Evolutionary conservation across 2,329 filamentous ascomycete species (phyloP).

Genomic region (Mollisiaceae sp.): DNA sequence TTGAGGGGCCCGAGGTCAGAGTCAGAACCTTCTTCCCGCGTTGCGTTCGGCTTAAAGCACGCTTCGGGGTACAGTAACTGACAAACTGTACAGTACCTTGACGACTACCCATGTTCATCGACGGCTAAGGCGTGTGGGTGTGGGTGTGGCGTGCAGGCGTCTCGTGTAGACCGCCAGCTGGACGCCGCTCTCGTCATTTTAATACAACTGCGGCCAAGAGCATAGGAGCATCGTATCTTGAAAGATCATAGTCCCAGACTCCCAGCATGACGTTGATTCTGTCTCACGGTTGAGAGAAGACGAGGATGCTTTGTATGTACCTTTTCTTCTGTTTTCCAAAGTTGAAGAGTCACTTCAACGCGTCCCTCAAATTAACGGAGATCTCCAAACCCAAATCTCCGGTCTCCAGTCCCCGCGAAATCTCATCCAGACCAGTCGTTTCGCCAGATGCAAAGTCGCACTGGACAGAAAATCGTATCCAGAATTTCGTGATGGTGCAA

Average conservation of each 20-base stretch:
- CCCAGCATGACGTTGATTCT: background rate
- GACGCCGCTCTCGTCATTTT: constrained; percentile 21
- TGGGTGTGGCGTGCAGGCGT: constrained; percentile 20
- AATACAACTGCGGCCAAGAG: background rate
- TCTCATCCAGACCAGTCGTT: background rate
- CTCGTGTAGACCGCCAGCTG: background rate
- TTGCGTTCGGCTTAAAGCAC: constrained; percentile 11
- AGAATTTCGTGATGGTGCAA: constrained; percentile 6
- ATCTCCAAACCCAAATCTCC: background rate
- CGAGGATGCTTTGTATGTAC: background rate
- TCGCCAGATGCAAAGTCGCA: background rate
- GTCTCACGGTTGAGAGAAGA: constrained; percentile 2
- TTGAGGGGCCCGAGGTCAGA: background rate
- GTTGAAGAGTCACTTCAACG: background rate
- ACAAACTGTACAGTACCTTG: too few relatives aligned
- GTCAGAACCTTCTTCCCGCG: constrained; percentile 1
- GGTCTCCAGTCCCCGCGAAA: background rate
- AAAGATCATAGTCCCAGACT: background rate
- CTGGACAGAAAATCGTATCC: constrained; percentile 7
- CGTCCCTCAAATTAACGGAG: background rate
- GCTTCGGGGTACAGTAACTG: too few relatives aligned
- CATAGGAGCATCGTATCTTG: background rate
- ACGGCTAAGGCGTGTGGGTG: constrained; percentile 21
- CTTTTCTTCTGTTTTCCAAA: too few relatives aligned
- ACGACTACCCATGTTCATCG: constrained; percentile 6